These are phyloP conservation scores for Lentinula aciculospora DNA, from an alignment of 768 basidiomycete species.

Conservation along the genomic window DNA sequence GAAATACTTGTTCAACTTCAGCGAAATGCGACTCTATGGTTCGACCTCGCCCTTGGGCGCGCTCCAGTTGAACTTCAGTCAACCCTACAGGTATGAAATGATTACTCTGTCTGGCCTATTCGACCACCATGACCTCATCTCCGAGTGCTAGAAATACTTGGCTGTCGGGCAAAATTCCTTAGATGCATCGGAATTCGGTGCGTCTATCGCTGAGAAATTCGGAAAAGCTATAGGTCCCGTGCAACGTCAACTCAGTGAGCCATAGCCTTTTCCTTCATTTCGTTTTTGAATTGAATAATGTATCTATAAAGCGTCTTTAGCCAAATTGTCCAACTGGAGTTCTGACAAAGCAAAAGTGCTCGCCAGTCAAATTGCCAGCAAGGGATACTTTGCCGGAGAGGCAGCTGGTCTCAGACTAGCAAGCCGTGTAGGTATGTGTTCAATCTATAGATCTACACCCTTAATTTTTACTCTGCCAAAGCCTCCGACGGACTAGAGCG, in stretches of 20 bases:
- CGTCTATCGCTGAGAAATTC: constrained; percentile 83
- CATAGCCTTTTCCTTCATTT: background rate
- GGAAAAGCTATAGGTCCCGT: constrained; percentile 76
- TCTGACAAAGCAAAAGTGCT: constrained; percentile 80
- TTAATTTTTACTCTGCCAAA: constrained; percentile 18
- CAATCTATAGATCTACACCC: background rate
- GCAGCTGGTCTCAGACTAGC: constrained; percentile 75
- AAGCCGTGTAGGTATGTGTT: constrained; percentile 48
- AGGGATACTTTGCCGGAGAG: constrained; percentile 88
- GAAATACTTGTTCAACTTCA: constrained; percentile 77
- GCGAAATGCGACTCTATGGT: constrained; percentile 74
- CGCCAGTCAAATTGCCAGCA: constrained; percentile 82
- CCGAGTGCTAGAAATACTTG: constrained; percentile 73
- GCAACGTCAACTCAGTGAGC: constrained; percentile 69
- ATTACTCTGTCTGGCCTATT: constrained; percentile 1
- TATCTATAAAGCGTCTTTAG: constrained; percentile 49
- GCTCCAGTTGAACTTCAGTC: constrained; percentile 92
- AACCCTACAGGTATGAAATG: constrained; percentile 70
- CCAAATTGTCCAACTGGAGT: constrained; percentile 42
- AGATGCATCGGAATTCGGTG: constrained; percentile 83
- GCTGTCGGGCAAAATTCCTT: constrained; percentile 60
- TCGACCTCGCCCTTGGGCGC: constrained; percentile 78
- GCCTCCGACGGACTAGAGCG: constrained; percentile 58
- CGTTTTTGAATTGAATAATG: background rate
- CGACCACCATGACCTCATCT: background rate